Evolutionary conservation across 306 rosid species (phyloP).

Genomic region (Casuarina glauca): DNA sequence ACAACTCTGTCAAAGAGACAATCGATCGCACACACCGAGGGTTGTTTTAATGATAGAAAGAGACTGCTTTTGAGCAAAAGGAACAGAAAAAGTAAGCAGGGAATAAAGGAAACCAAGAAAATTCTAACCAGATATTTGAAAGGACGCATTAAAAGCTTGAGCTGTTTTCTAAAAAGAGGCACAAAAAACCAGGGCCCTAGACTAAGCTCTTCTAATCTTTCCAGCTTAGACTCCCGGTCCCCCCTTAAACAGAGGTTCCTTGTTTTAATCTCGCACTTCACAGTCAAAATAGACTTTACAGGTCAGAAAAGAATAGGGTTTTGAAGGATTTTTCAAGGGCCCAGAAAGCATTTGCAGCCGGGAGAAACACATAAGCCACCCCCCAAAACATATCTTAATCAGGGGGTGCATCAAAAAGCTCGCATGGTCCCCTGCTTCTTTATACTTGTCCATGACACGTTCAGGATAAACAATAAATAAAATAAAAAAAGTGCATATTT

Average conservation of each 20-base stretch:
- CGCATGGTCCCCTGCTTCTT: not conserved
- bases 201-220: not conserved
- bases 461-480: too few species aligned
- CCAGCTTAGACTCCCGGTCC: not conserved
- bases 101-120: not conserved
- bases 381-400: not conserved
- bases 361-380: not conserved
- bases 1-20: not conserved
- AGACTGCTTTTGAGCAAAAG: not conserved
- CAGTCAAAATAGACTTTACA: slow-evolving; percentile 10
- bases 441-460: not conserved
- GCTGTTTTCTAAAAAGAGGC: not conserved
- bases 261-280: not conserved
- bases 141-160: not conserved
- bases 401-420: not conserved
- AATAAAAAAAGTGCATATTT: too few species aligned
- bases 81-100: not conserved
- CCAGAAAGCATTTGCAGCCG: not conserved
- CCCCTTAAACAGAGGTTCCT: not conserved
- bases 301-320: not conserved
- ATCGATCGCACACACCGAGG: slow-evolving; percentile 11
- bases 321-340: slow-evolving; percentile 5
- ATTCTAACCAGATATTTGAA: not conserved
- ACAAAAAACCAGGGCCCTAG: not conserved
- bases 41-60: slow-evolving; percentile 4